phyloP scores from a whole-genome alignment of 139 green algal genomes.

The Nannochloris sp. region DNA sequence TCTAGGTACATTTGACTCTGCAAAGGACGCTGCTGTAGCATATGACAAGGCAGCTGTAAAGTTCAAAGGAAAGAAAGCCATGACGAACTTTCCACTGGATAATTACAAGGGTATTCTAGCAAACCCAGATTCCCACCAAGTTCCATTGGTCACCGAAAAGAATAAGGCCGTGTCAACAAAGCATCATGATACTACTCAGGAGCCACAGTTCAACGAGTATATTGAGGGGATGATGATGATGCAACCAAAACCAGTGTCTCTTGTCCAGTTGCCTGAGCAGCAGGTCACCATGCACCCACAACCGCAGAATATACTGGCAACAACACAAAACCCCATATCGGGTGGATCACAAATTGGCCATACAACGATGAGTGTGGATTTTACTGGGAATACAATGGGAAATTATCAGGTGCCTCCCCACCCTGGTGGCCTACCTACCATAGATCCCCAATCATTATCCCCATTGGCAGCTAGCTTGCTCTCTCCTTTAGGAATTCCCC shows the following conservation, averaged over 20 bases:
- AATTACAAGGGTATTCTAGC: slow-evolving; percentile 35
- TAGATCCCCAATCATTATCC: not conserved
- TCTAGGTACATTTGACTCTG: slow-evolving; percentile 55
- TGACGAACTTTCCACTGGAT: slow-evolving; percentile 53
- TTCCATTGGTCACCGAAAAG: not conserved
- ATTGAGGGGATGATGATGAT: too few species aligned
- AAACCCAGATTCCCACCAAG: slow-evolving; percentile 19
- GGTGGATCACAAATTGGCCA: not conserved
- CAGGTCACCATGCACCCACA: too few species aligned
- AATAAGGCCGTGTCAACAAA: too few species aligned
- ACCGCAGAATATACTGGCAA: too few species aligned
- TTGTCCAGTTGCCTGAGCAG: too few species aligned
- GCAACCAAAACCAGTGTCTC: too few species aligned
- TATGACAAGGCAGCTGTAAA: slow-evolving; percentile 62
- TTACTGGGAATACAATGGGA: not conserved
- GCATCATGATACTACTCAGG: not conserved
- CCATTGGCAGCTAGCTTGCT: slow-evolving; percentile 23
- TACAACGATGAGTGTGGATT: not conserved
- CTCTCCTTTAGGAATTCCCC: slow-evolving; percentile 10
- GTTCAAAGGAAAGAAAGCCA: slow-evolving; percentile 41
- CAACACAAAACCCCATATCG: too few species aligned
- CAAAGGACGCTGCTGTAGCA: slow-evolving; percentile 49
- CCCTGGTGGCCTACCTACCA: too few species aligned
- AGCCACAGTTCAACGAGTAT: too few species aligned
- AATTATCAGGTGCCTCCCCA: too few species aligned